Evolutionary conservation across 176 grass and related monocot genomes (phyloP).

Genomic region (Tuctoria greenei): DNA sequence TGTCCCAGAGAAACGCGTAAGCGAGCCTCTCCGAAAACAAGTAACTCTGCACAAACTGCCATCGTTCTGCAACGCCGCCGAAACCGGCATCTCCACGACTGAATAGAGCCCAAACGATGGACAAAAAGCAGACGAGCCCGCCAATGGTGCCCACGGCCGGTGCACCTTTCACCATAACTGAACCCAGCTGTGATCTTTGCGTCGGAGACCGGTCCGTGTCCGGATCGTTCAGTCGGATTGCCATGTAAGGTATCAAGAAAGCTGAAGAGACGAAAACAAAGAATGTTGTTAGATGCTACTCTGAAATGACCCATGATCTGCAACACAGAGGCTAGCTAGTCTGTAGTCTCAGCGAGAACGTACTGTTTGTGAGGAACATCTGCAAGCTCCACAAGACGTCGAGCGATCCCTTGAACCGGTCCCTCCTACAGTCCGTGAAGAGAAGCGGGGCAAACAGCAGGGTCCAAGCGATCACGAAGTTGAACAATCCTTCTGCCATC

Average conservation of each 20-base stretch:
- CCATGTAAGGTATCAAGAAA: slow-evolving; percentile 99
- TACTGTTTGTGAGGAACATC: slow-evolving; percentile 99
- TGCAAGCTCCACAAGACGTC: slow-evolving; percentile 83
- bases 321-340: neutral
- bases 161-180: slow-evolving; percentile 58
- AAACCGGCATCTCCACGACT: slow-evolving; percentile 55
- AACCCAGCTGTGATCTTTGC: slow-evolving; percentile 56
- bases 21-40: slow-evolving; percentile 69
- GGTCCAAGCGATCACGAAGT: slow-evolving; percentile 88
- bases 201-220: slow-evolving; percentile 37
- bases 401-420: slow-evolving; percentile 71
- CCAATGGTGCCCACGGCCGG: slow-evolving; percentile 55
- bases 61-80: slow-evolving; percentile 58
- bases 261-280: slow-evolving; percentile 29
- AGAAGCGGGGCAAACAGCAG: slow-evolving; percentile 80
- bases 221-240: slow-evolving; percentile 64
- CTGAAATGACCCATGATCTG: neutral
- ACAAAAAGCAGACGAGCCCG: slow-evolving; percentile 51
- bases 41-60: slow-evolving; percentile 55
- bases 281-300: neutral
- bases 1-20: slow-evolving; percentile 89
- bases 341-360: slow-evolving; percentile 27
- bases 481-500: slow-evolving; percentile 86
- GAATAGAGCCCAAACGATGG: slow-evolving; percentile 60
- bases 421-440: slow-evolving; percentile 68